These are phyloP conservation scores for Sarocladiaceae sp. DNA, from an alignment of 2,329 filamentous ascomycete species.

Conservation along the genomic window DNA sequence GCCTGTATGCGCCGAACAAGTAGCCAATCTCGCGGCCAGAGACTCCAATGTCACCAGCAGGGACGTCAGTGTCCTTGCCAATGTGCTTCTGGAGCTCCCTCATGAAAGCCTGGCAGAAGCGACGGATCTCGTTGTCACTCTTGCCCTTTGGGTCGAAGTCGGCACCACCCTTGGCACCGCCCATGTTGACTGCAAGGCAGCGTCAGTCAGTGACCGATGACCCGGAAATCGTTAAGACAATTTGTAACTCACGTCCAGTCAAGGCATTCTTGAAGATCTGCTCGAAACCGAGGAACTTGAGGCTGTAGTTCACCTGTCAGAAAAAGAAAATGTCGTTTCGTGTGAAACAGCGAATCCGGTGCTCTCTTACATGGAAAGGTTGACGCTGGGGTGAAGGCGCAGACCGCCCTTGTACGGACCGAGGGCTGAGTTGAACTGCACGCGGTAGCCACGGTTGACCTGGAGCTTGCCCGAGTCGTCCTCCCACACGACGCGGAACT, in stretches of 20 bases:
- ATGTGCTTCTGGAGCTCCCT: conserved; percentile 92
- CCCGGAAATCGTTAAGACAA: no score
- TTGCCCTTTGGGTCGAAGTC: conserved; percentile 99
- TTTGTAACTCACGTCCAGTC: conserved; percentile 67
- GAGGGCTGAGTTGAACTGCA: conserved; percentile 97
- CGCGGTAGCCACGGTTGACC: conserved; percentile 91
- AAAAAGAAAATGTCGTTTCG: conserved; percentile 4
- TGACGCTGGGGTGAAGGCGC: conserved; percentile 87
- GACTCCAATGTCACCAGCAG: conserved; percentile 95
- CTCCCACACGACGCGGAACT: conserved; percentile 97
- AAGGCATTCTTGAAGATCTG: conserved; percentile 99
- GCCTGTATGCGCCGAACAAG: conserved; percentile 91
- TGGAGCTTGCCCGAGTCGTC: conserved; percentile 84
- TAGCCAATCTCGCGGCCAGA: conserved; percentile 87
- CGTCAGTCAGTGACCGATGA: no score
- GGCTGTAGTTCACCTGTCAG: conserved; percentile 26
- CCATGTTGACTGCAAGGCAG: conserved; percentile 54
- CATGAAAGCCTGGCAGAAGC: conserved; percentile 97
- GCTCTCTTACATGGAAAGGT: conserved; percentile 53
- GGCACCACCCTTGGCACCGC: conserved; percentile 93
- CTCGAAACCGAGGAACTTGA: conserved; percentile 99
- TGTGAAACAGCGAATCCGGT: no score
- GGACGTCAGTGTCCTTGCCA: conserved; percentile 90
- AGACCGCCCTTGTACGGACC: conserved; percentile 98
- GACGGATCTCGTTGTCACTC: conserved; percentile 92